Percentiles rank a stretch among this genome's conserved stretches.
phyloP scores from a whole-genome alignment of 2,329 filamentous ascomycete genomes.

The Magnaporthiopsis rhizophila region DNA sequence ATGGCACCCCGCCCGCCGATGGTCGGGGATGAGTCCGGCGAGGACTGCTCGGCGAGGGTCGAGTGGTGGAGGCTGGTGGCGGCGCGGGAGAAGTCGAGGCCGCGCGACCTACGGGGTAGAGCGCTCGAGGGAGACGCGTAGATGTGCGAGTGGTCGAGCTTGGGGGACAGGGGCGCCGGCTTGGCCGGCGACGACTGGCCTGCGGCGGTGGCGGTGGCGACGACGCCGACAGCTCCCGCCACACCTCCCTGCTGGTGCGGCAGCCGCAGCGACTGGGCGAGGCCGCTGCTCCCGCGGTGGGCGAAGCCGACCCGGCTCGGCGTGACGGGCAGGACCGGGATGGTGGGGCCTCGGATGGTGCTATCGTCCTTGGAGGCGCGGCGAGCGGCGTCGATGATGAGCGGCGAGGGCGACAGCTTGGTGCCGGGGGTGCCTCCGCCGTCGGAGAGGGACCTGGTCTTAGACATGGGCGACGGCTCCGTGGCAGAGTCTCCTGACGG shows the following conservation, averaged over 20 bases:
- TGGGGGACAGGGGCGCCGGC: slow-evolving; percentile 70
- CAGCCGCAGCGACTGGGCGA: slow-evolving; percentile 21
- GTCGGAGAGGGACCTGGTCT: slow-evolving; percentile 57
- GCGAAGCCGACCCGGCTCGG: slow-evolving; percentile 61
- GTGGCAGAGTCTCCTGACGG: slow-evolving; percentile 5
- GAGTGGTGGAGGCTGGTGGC: slow-evolving; percentile 95
- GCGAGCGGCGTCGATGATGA: slow-evolving; percentile 44
- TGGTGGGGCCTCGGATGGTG: slow-evolving; percentile 34
- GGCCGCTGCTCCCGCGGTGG: slow-evolving; percentile 44
- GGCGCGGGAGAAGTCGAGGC: slow-evolving; percentile 86
- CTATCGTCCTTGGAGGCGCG: slow-evolving; percentile 61
- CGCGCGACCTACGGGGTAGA: slow-evolving; percentile 78
- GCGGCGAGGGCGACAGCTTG: slow-evolving; percentile 50
- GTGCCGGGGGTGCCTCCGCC: slow-evolving; percentile 41
- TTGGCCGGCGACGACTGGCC: slow-evolving; percentile 35
- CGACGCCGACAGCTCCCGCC: slow-evolving; percentile 23
- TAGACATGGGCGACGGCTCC: slow-evolving; percentile 30
- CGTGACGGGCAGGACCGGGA: slow-evolving; percentile 49
- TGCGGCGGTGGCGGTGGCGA: slow-evolving; percentile 11
- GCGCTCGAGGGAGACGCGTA: slow-evolving; percentile 85
- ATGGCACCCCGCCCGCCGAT: slow-evolving; percentile 61
- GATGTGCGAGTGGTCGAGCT: slow-evolving; percentile 74
- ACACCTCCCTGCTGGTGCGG: slow-evolving; percentile 20
- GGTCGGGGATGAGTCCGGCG: slow-evolving; percentile 83
- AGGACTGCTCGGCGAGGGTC: slow-evolving; percentile 79